Base-by-base conservation (phyloP, 2,329 filamentous ascomycete genomes). In the Curvularia sp. region DNA sequence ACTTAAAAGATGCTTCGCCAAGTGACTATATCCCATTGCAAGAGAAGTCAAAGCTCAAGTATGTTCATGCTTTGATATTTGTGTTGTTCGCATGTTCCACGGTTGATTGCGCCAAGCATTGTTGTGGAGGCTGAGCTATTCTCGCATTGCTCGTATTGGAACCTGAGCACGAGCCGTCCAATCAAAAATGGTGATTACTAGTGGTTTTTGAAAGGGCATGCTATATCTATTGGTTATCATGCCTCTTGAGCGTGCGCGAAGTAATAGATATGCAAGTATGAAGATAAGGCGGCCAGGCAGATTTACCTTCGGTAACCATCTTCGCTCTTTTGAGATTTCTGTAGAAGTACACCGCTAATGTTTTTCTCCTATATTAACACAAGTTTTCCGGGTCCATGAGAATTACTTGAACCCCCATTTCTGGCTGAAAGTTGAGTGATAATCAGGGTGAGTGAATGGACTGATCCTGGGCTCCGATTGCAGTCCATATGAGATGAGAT, bases 61-160 rank as follows among this genome's bases (percentile, higher is more conserved):
- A 35, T 28, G 26, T 42, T n/a, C 20, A 30, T 48, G 43, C 22
- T 42, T 38, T 18, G n/a, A 10, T 43, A 8, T 10, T 33, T 9
- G n/a, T 9, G 12, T 24, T 43, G 9, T 38, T 41, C 39, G 22
- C 38, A 31, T n/a, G 9, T 26, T 42, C 35, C 31, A 49, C 39
- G n/a, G 42, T 38, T 42, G 22, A 49, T 31, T 53, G 55, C 42
- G 63, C 63, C 55, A 64, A 67, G 58, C 39, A 31, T 38, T 26
- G 28, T 18, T 53, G 55, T 64, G 55, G 57, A 57, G 63, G 63
- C 63, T 61, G 56, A 55, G 52, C 41, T 33, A 26, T 8, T 28
- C 44, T 67, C 65, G 61, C 58, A 57, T 64, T 66, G 39, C 61
- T 67, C 65, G 63, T 42, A 51, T 64, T 54, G 22, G 39, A 6